phyloP scores from a whole-genome alignment of 768 basidiomycete genomes.

The Suillus ampliporus region DNA sequence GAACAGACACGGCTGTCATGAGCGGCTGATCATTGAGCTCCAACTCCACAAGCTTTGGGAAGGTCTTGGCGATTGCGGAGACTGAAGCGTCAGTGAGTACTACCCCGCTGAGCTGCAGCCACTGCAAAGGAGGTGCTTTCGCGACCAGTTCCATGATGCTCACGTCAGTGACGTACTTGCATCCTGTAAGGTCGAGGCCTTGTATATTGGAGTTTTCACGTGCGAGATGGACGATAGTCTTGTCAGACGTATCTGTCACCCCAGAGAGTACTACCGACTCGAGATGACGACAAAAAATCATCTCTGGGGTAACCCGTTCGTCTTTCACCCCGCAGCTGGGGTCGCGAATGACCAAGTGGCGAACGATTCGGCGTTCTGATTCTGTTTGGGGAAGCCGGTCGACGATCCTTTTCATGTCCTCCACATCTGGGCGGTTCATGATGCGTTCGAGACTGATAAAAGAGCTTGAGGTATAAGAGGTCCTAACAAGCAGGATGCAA shows the following conservation, averaged over 20 bases:
- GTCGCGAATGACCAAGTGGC: slow-evolving; percentile 61
- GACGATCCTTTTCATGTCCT: slow-evolving; percentile 64
- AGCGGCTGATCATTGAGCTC: slow-evolving; percentile 75
- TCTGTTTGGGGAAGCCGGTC: slow-evolving; percentile 64
- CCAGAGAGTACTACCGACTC: slow-evolving; percentile 73
- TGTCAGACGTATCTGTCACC: slow-evolving; percentile 70
- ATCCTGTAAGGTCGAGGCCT: slow-evolving; percentile 78
- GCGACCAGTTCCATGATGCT: slow-evolving; percentile 74
- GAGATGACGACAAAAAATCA: slow-evolving; percentile 67
- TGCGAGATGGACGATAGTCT: slow-evolving; percentile 68
- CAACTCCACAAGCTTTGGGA: slow-evolving; percentile 80
- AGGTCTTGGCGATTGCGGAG: slow-evolving; percentile 73
- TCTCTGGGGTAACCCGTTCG: slow-evolving; percentile 59
- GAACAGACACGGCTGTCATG: slow-evolving; percentile 70
- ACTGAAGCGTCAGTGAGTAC: slow-evolving; percentile 67
- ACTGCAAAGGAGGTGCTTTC: slow-evolving; percentile 69
- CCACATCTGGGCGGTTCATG: slow-evolving; percentile 36
- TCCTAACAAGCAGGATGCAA: slow-evolving; percentile 5
- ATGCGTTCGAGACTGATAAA: background rate
- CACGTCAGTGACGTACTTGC: slow-evolving; percentile 77
- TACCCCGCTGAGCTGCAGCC: slow-evolving; percentile 74
- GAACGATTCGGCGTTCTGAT: slow-evolving; percentile 63
- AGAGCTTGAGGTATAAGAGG: background rate
- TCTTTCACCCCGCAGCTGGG: slow-evolving; percentile 52
- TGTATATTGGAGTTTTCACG: slow-evolving; percentile 67